Evolutionary conservation across 2,329 filamentous ascomycete genomes (phyloP).

Genomic region (Scytalidium sp.): DNA sequence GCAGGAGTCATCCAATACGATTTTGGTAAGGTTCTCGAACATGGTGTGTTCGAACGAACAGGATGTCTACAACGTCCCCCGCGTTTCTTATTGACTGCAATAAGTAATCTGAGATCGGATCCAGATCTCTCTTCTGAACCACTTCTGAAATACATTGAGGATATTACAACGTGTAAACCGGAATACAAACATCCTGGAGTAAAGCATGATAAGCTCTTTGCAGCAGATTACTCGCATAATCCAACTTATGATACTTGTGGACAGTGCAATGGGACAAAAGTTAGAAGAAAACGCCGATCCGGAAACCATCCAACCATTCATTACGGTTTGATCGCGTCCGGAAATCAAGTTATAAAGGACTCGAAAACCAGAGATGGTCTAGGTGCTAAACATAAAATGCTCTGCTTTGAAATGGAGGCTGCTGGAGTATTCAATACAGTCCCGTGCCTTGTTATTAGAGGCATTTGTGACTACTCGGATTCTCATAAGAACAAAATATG

Average conservation of each 20-base stretch:
- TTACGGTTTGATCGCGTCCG: slow-evolving; percentile 23
- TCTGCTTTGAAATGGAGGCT: slow-evolving; percentile 15
- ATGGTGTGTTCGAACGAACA: background rate
- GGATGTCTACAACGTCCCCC: slow-evolving; percentile 8
- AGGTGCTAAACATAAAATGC: background rate
- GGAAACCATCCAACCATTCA: slow-evolving; percentile 12
- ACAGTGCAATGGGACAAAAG: background rate
- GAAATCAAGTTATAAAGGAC: slow-evolving; percentile 29
- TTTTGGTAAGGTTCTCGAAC: slow-evolving; percentile 15
- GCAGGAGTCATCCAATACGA: slow-evolving; percentile 21
- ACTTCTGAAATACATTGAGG: background rate
- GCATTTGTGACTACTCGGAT: slow-evolving; percentile 14
- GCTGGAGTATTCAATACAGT: slow-evolving; percentile 8
- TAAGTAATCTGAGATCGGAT: background rate
- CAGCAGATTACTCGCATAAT: slow-evolving; percentile 19
- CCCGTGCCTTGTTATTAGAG: slow-evolving; percentile 13
- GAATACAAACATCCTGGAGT: slow-evolving; percentile 8
- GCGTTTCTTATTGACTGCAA: background rate
- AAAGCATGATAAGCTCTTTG: slow-evolving; percentile 20
- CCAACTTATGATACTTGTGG: slow-evolving; percentile 1
- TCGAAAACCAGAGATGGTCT: background rate
- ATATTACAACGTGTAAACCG: background rate
- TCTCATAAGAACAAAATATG: slow-evolving; percentile 11
- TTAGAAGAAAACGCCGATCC: slow-evolving; percentile 4
- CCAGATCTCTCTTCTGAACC: background rate